Evolutionary conservation across 805 yeast species (phyloP).

Genomic region (Blastobotrys attinorum): DNA sequence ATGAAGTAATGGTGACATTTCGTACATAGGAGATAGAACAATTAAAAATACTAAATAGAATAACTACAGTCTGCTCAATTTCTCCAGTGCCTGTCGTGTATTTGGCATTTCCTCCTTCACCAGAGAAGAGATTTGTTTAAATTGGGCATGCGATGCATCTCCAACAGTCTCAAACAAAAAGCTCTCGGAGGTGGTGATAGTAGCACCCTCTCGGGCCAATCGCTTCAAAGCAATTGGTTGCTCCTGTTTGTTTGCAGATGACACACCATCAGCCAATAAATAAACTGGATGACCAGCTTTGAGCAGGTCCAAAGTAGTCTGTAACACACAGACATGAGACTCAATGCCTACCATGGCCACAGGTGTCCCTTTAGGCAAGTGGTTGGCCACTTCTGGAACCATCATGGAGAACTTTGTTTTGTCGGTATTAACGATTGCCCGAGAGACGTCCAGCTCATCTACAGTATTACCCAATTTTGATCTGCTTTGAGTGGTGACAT

Average conservation of each 20-base stretch:
- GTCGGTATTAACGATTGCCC: constrained; percentile 14
- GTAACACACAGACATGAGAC: constrained; percentile 18
- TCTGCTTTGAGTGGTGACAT: constrained; percentile 17
- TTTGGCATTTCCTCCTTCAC: constrained; percentile 10
- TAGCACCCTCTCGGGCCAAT: constrained; percentile 14
- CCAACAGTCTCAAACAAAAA: constrained; percentile 15
- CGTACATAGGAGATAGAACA: too few species aligned
- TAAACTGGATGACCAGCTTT: constrained; percentile 15
- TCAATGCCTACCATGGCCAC: constrained; percentile 20
- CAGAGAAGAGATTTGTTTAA: constrained; percentile 11
- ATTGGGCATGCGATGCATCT: constrained; percentile 14
- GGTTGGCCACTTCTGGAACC: constrained; percentile 12
- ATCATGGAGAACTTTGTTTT: constrained; percentile 19
- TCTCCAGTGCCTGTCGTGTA: constrained; percentile 12
- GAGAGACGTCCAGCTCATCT: constrained; percentile 12
- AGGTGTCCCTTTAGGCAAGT: constrained; percentile 7
- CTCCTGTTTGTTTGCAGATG: constrained; percentile 14
- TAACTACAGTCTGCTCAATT: constrained; percentile 6
- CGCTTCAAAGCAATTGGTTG: constrained; percentile 15
- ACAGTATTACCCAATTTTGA: constrained; percentile 17
- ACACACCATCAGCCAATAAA: constrained; percentile 17
- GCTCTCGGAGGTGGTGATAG: constrained; percentile 15
- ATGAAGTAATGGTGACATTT: too few species aligned
- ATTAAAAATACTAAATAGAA: neutral
- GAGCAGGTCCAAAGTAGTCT: constrained; percentile 17